Percentiles rank a stretch among this genome's conserved stretches.
Conservation (phyloP, 176 grass and related monocot species). For the Calamus simplicifolius region DNA sequence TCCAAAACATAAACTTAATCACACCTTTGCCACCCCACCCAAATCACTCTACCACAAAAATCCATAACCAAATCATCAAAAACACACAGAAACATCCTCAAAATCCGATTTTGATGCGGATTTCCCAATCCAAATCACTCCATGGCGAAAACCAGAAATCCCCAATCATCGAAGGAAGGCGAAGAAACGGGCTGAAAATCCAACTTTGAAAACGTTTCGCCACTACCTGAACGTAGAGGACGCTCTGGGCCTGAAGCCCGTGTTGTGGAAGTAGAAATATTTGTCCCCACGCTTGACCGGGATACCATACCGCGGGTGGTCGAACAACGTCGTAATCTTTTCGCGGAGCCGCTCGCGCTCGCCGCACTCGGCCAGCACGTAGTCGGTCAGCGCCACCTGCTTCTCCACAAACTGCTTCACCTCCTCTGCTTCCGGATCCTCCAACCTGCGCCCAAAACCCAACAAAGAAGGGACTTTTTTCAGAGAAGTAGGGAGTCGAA, state of each 20-base stretch:
- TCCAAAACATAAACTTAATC: background rate
- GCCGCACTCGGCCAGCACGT: slow-evolving; percentile 42
- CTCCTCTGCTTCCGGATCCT: slow-evolving; percentile 86
- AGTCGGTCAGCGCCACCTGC: slow-evolving; percentile 61
- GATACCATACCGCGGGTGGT: slow-evolving; percentile 64
- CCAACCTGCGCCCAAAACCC: slow-evolving; percentile 39
- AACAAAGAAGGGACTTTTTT: background rate
- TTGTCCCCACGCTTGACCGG: slow-evolving; percentile 74
- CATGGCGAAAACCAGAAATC: too few relatives aligned
- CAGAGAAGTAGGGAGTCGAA: background rate
- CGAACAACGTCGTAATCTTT: slow-evolving; percentile 56
- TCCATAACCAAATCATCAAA: too few relatives aligned
- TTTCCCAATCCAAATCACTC: too few relatives aligned
- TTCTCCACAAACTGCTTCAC: slow-evolving; percentile 73
- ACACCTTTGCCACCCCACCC: background rate
- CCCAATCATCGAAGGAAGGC: too few relatives aligned
- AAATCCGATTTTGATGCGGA: too few relatives aligned
- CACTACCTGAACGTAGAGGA: slow-evolving; percentile 77
- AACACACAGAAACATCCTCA: too few relatives aligned
- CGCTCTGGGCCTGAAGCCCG: slow-evolving; percentile 90
- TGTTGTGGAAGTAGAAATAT: slow-evolving; percentile 85
- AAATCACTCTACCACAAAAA: background rate
- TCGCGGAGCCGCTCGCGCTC: slow-evolving; percentile 49
- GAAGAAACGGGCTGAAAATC: background rate
- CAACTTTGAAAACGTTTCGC: background rate